Evolutionary conservation across 179 eudicot species (phyloP), one percentile per base, ranked within the genome.

Genomic region (Sideroxylon spinosum): DNA sequence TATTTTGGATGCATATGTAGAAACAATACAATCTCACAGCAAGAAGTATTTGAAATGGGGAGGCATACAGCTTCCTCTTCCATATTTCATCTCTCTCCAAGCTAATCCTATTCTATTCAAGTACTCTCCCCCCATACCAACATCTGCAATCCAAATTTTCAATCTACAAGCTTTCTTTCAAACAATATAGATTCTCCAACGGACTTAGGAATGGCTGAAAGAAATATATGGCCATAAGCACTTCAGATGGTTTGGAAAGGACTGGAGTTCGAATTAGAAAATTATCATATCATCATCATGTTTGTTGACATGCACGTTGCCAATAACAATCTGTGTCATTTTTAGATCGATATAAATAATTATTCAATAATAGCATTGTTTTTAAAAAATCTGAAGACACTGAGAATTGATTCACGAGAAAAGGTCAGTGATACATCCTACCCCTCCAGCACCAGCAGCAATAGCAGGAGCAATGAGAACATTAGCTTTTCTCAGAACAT

Each of bases 361-460:
- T 56, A 68, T 55, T 53, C 49, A 66, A 50, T 19, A 9, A 20
- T 55, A 2, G 37, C 25, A 66, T 64, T 50, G 55, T 11, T 23
- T 29, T 20, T 57, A 32, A 17, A 65, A 28, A 55, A 49, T 20
- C 77, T 6, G 32, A 71, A 37, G 32, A 53, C 14, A 37, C 22
- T 55, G 17, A 81, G 9, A 16, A 71, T 23, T 19, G 11, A 74
- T 60, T 9, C 10, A 10, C 12, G 29, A 37, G 67, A 28, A 32
- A 14, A 78, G 73, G 65, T 26, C 12, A 80, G 79, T 25, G 46
- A 68, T 46, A 75, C 32, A 28, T 62, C 86, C 77, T 87, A 96
- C 98, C 97, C 99, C 99, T 86, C 97, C 99, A 59, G 88, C 92
- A 85, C 99, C 98, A 73, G 97, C 97, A 78, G 99, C 99, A 89